These are phyloP conservation scores for Umbelopsis sp. DNA, from an alignment of 192 early-diverging fungal genomes.

Conservation along the genomic window DNA sequence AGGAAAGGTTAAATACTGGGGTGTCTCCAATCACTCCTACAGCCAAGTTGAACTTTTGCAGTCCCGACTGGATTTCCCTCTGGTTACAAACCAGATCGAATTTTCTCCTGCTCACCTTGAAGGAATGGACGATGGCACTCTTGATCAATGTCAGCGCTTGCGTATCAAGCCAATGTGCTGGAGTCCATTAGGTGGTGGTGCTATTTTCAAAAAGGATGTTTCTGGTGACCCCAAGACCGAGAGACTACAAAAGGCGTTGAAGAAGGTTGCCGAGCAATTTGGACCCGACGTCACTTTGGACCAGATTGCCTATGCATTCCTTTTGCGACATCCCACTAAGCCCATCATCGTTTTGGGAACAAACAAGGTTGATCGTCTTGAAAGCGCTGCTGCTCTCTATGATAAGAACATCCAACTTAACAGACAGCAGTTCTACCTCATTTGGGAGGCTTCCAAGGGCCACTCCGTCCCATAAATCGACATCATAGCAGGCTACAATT, in stretches of 20 bases:
- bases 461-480: constrained; percentile 4
- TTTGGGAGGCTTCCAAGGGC: constrained; percentile 22
- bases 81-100: constrained; percentile 51
- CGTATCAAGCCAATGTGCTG: constrained; percentile 44
- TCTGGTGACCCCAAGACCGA: constrained; percentile 18
- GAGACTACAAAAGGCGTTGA: constrained; percentile 30
- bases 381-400: constrained; percentile 4
- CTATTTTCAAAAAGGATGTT: constrained; percentile 22
- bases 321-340: constrained; percentile 39
- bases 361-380: constrained; percentile 36
- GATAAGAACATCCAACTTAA: constrained; percentile 18
- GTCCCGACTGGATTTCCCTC: constrained; percentile 36
- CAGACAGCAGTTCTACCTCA: constrained; percentile 20
- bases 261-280: constrained; percentile 32
- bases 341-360: constrained; percentile 41
- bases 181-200: constrained; percentile 42
- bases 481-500: background rate
- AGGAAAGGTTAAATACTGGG: constrained; percentile 38
- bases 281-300: constrained; percentile 36
- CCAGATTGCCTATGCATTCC: constrained; percentile 48
- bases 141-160: constrained; percentile 37
- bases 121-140: constrained; percentile 36
- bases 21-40: constrained; percentile 29
- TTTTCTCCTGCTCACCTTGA: constrained; percentile 30
- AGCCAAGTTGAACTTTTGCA: constrained; percentile 42